Conservation (phyloP, 2,329 filamentous ascomycete species). For the Neonectria coccinea region DNA sequence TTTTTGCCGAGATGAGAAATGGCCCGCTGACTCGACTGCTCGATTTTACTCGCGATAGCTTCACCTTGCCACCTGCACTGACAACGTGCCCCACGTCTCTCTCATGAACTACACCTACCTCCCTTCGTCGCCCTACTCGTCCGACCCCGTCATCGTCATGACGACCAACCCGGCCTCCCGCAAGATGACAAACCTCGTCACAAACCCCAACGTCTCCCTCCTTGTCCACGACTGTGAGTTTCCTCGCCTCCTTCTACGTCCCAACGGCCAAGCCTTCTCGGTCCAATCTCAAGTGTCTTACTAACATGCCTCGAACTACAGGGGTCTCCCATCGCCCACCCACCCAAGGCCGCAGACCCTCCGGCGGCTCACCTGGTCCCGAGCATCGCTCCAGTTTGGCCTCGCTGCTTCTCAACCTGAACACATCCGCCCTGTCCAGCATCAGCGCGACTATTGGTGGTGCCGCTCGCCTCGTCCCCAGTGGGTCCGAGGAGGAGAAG, state of each 20-base stretch:
- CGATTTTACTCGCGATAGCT: conserved; percentile 67
- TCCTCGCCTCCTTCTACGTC: background rate
- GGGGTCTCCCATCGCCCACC: conserved; percentile 93
- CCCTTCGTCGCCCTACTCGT: conserved; percentile 76
- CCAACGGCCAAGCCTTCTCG: background rate
- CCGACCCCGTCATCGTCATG: conserved; percentile 90
- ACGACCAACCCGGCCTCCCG: conserved; percentile 85
- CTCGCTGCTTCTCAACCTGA: conserved; percentile 87
- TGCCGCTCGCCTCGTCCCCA: conserved; percentile 77
- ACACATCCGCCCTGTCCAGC: conserved; percentile 85
- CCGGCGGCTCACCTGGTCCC: conserved; percentile 72
- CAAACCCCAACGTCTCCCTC: conserved; percentile 89
- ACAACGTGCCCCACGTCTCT: conserved; percentile 88
- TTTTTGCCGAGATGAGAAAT: background rate
- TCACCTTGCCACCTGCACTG: conserved; percentile 90
- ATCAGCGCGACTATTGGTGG: conserved; percentile 96
- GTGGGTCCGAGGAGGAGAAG: conserved; percentile 82
- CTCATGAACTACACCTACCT: conserved; percentile 99
- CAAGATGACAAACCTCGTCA: conserved; percentile 83
- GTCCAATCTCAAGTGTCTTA: conserved; percentile 10
- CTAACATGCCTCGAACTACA: conserved; percentile 42
- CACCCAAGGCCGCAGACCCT: conserved; percentile 71
- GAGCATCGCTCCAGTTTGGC: conserved; percentile 81
- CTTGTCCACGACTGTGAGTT: conserved; percentile 89
- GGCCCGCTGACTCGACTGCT: conserved; percentile 16